Conservation (phyloP, 768 basidiomycete species). For the Macrolepiota fuliginosa region DNA sequence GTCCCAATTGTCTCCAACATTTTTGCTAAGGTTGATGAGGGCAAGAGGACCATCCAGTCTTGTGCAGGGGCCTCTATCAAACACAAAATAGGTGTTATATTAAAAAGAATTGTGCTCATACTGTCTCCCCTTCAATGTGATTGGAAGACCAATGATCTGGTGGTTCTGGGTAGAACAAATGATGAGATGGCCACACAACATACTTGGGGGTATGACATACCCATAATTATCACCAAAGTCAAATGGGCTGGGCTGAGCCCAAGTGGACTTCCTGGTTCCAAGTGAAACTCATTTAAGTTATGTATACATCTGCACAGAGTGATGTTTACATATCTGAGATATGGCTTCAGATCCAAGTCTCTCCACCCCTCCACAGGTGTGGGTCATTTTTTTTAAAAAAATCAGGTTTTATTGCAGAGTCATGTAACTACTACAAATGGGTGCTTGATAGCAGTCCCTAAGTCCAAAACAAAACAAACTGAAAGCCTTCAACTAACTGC, state of each 20-base stretch:
- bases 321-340: too few species aligned
- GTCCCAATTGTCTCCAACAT: constrained; percentile 94
- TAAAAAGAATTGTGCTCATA: constrained; percentile 88
- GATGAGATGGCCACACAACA: constrained; percentile 85
- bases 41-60: constrained; percentile 95
- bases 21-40: constrained; percentile 76
- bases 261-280: too few species aligned
- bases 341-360: too few species aligned
- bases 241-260: constrained; percentile 62
- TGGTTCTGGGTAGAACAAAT: constrained; percentile 79
- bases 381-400: too few species aligned
- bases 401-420: too few species aligned
- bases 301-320: too few species aligned
- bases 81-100: constrained; percentile 96
- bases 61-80: constrained; percentile 77
- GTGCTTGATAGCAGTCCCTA: too few species aligned
- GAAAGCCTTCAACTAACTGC: too few species aligned
- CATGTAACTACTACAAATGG: too few species aligned
- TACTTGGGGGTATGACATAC: constrained; percentile 88
- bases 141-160: constrained; percentile 91
- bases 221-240: constrained; percentile 90
- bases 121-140: constrained; percentile 60
- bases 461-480: too few species aligned
- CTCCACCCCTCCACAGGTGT: too few species aligned
- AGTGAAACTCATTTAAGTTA: too few species aligned